A percentile compares a stretch with the other conserved stretches of the same genome.
Evolutionary conservation across 805 yeast genomes (phyloP).

Genomic region (Candida xiaguanensis): DNA sequence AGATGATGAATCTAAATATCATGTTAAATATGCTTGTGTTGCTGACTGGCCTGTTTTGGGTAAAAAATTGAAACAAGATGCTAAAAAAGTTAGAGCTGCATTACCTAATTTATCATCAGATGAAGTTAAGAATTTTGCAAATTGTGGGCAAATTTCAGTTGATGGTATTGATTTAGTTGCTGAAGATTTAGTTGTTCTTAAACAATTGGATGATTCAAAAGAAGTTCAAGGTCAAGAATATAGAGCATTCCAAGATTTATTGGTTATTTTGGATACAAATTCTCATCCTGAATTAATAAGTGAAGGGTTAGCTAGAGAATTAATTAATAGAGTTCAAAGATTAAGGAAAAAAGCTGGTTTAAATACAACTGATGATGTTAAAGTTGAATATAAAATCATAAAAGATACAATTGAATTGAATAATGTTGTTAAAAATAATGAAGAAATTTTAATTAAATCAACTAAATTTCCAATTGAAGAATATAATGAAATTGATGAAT

Average conservation of each 20-base stretch:
- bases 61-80: conserved; percentile 92
- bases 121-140: conserved; percentile 73
- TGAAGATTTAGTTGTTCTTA: conserved; percentile 86
- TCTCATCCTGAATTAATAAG: conserved; percentile 83
- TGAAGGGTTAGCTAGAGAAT: conserved; percentile 95
- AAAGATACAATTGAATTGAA: conserved; percentile 66
- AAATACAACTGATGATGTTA: conserved; percentile 91
- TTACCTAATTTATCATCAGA: conserved; percentile 77
- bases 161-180: conserved; percentile 83
- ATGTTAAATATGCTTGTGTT: conserved; percentile 88
- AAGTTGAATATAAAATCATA: conserved; percentile 70
- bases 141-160: conserved; percentile 71
- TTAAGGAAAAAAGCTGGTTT: conserved; percentile 94
- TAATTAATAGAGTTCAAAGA: conserved; percentile 95
- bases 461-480: conserved; percentile 62
- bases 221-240: conserved; percentile 73
- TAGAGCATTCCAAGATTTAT: conserved; percentile 84
- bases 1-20: conserved; percentile 84
- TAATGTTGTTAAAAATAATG: conserved; percentile 58
- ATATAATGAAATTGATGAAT: conserved; percentile 37
- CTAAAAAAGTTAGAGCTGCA: conserved; percentile 90
- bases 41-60: conserved; percentile 99
- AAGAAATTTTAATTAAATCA: conserved; percentile 68
- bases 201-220: conserved; percentile 73
- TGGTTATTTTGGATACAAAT: conserved; percentile 84